These are phyloP conservation scores for Trifolium fragiferum DNA, from an alignment of 306 rosid genomes.

Conservation along the genomic window DNA sequence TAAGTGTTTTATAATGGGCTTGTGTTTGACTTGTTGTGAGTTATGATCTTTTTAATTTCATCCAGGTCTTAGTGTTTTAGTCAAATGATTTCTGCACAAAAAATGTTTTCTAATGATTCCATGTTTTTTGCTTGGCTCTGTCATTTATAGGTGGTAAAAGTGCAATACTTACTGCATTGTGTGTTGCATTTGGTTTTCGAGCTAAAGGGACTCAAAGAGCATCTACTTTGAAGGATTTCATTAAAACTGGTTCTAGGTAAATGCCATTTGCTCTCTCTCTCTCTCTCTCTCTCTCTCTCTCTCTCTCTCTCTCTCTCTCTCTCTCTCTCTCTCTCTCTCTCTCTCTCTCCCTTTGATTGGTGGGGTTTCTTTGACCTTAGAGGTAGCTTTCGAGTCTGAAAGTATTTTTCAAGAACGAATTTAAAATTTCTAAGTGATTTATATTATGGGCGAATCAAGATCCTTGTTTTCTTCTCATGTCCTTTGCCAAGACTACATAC, in stretches of 20 bases:
- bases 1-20: not conserved
- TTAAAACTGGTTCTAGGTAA: constrained; percentile 85
- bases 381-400: no score
- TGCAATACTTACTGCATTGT: constrained; percentile 80
- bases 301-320: not conserved
- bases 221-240: constrained; percentile 74
- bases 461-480: constrained; percentile 6
- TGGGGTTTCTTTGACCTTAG: not conserved
- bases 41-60: not conserved
- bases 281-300: not conserved
- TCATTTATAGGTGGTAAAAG: constrained; percentile 87
- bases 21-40: constrained; percentile 2
- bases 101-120: constrained; percentile 15
- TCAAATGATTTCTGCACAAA: not conserved
- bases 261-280: not conserved
- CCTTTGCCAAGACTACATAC: not conserved
- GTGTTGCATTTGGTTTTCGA: constrained; percentile 91
- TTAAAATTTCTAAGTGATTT: not conserved
- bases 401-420: not conserved
- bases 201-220: constrained; percentile 91
- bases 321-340: no score
- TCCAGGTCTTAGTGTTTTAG: not conserved
- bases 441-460: constrained; percentile 13
- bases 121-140: constrained; percentile 31
- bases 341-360: not conserved